A percentile compares a stretch with the other conserved stretches of the same genome.
Conservation (phyloP, 257 asterid species). For the Solanum chmielewskii region DNA sequence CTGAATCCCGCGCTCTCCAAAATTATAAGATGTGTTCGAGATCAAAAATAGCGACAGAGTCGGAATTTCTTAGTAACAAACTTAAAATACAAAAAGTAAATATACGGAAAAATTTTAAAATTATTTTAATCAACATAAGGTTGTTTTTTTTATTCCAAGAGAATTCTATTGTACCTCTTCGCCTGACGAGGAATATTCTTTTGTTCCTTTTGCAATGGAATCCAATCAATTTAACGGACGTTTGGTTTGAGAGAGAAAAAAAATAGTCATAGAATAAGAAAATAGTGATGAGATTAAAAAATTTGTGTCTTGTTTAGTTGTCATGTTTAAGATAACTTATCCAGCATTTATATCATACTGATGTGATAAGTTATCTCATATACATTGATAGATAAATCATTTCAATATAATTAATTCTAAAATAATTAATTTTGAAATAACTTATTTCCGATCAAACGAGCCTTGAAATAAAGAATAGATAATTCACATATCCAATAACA, state of each 20-base stretch:
- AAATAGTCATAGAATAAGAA: no score
- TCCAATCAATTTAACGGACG: neutral
- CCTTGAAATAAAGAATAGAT: neutral
- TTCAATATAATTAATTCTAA: no score
- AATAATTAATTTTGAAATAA: no score
- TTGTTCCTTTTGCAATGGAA: neutral
- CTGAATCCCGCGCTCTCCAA: neutral
- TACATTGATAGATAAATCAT: no score
- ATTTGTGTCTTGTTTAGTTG: no score
- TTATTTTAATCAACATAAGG: no score
- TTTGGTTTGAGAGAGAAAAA: no score
- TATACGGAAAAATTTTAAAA: accelerated
- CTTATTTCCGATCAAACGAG: no score
- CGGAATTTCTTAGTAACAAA: accelerated
- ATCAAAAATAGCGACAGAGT: neutral
- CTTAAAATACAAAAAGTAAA: neutral
- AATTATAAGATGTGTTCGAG: neutral
- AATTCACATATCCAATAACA: neutral
- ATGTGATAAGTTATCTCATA: no score
- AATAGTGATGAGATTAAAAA: no score
- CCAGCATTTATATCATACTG: no score
- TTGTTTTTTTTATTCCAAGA: neutral
- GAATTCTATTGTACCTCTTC: neutral
- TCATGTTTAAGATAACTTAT: no score
- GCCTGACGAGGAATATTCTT: neutral